Base-by-base conservation (phyloP, 2,329 filamentous ascomycete genomes). In the Phialophora chinensis region DNA sequence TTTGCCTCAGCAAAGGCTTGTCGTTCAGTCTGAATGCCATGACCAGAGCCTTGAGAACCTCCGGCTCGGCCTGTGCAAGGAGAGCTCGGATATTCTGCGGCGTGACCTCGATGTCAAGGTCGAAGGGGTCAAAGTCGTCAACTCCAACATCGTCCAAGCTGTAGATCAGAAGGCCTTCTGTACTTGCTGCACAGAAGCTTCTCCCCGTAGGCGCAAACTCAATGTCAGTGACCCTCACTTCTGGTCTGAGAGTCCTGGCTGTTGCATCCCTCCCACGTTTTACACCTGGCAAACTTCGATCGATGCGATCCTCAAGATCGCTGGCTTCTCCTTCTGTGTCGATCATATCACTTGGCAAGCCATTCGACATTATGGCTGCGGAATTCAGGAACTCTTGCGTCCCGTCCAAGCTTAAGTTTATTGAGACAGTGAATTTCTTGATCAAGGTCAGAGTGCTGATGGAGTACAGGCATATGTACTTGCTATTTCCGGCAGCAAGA, bases 1-100 rank as follows among this genome's bases (percentile, higher is more conserved):
- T 91, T 62, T 88, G 88, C 73, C 91, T 90, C 68, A 97, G 88
- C 55, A 99, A 84, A 25, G 88, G 87, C 4, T 88, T 85, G 77
- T 96, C 92, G 79, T 97, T 97, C 66, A 99, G 88, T 5, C 96
- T 90, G 84, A 99, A 99, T 1, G 93, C 91, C 95, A 99, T 99
- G 70, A 97, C 89, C 5, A 99, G 83, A 0, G 95, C 94, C 79
- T 95, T 96, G 70, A 98, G 86, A 78, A 91, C 96, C 75, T 97
- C 91, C 69, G 86, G 86, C 63, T 93, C 88, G 65, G 90, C 84
- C 35, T 91, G 81, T 10, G 90, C 86, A 0, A 98, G 84, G 0
- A 93, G 95, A 2, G 90, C 77, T 1, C 97, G 84, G 2, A 93
- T 95, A 8, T 90, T 93, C 1, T 91, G 89, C 0, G 94, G 94